These are phyloP conservation scores for Metarhizium humberi DNA, from an alignment of 2,329 filamentous ascomycete species.

Conservation along the genomic window DNA sequence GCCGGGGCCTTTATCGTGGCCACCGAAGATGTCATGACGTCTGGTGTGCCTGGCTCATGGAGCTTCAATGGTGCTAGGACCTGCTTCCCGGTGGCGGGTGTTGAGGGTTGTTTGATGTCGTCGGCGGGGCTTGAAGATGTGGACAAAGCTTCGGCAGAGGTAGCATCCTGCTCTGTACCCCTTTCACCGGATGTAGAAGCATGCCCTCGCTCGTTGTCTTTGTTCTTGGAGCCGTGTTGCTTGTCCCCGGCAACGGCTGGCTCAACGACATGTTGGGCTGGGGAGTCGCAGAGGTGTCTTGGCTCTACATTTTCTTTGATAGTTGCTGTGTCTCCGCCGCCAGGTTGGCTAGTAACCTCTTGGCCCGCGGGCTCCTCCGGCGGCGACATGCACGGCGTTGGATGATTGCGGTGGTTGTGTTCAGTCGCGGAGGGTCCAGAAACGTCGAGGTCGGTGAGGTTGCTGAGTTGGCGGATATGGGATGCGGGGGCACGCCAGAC, in stretches of 20 bases:
- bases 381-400: slow-evolving; percentile 25
- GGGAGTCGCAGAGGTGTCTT: background rate
- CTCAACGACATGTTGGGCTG: background rate
- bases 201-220: background rate
- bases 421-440: background rate
- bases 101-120: background rate
- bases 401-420: background rate
- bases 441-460: background rate
- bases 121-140: background rate
- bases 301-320: slow-evolving; percentile 1
- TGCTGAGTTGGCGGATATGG: background rate
- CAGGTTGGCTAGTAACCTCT: slow-evolving; percentile 9
- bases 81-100: slow-evolving; percentile 16
- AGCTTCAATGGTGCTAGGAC: slow-evolving; percentile 7
- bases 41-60: slow-evolving; percentile 10
- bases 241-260: background rate
- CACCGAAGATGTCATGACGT: slow-evolving; percentile 35
- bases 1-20: slow-evolving; percentile 39
- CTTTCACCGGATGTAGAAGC: background rate
- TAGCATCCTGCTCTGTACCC: background rate
- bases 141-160: background rate
- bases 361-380: slow-evolving; percentile 20
- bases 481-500: background rate
- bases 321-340: slow-evolving; percentile 3
- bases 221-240: background rate